These are phyloP conservation scores for Geotrichum klebahnii DNA, from an alignment of 1,139 yeast genomes.

Conservation along the genomic window DNA sequence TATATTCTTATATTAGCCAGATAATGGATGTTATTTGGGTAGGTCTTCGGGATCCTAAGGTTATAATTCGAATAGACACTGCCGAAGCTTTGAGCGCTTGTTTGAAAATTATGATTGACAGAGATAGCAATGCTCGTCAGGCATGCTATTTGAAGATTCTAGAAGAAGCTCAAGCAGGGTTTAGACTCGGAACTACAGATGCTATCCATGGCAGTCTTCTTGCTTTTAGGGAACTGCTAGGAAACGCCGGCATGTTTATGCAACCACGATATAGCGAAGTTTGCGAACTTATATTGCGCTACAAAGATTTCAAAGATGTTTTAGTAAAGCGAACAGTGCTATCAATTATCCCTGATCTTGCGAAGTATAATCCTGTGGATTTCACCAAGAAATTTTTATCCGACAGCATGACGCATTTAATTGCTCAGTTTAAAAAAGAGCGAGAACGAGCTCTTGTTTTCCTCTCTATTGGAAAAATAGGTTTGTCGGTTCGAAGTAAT, in stretches of 20 bases:
- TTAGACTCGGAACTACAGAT: constrained; percentile 50
- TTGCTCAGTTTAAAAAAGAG: constrained; percentile 71
- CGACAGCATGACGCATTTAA: constrained; percentile 69
- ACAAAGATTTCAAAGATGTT: constrained; percentile 71
- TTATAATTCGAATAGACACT: constrained; percentile 73
- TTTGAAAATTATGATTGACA: constrained; percentile 67
- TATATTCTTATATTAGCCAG: constrained; percentile 73
- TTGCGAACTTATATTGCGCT: constrained; percentile 68
- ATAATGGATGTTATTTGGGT: constrained; percentile 83
- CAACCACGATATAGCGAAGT: constrained; percentile 71
- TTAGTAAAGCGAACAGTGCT: constrained; percentile 80
- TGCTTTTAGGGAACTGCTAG: constrained; percentile 75
- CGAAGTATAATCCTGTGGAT: constrained; percentile 68
- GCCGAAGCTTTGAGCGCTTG: constrained; percentile 78
- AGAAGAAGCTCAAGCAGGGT: constrained; percentile 49
- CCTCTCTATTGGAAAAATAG: constrained; percentile 79
- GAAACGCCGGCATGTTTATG: constrained; percentile 61
- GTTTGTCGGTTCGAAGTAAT: constrained; percentile 78
- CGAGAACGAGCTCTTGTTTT: constrained; percentile 76
- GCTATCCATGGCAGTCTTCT: constrained; percentile 80
- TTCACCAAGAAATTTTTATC: constrained; percentile 82
- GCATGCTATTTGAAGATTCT: constrained; percentile 72
- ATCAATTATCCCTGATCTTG: constrained; percentile 73
- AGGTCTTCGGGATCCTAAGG: constrained; percentile 74
- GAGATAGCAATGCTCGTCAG: constrained; percentile 68